Evolutionary conservation across 2,329 filamentous ascomycete species (phyloP).

Genomic region (Cercospora canescens): DNA sequence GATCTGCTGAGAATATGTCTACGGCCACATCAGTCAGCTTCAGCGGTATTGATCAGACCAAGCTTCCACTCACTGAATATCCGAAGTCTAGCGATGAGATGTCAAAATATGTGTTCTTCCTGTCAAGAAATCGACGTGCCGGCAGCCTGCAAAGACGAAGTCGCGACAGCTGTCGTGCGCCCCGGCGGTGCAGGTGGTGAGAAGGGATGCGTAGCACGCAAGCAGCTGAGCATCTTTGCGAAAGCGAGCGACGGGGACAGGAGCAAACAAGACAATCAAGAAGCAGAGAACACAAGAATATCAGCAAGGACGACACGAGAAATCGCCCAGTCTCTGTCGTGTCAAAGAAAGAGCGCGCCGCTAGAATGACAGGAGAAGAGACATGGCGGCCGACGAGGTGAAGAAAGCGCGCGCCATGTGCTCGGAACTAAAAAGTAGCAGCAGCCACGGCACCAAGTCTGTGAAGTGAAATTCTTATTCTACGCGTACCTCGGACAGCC

Average conservation of each 20-base stretch:
- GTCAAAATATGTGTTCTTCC: neutral
- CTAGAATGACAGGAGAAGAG: neutral
- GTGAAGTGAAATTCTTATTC: neutral
- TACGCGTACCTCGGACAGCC: no score
- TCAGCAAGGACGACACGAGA: neutral
- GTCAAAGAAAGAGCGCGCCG: neutral
- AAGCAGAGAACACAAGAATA: neutral
- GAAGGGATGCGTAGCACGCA: constrained; percentile 12
- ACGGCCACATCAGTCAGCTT: neutral
- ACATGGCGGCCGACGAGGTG: neutral
- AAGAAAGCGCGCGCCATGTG: neutral
- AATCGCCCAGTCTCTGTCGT: no score
- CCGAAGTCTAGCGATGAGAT: neutral
- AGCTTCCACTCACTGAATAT: constrained; percentile 5
- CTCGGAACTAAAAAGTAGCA: neutral
- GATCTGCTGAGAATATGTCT: constrained; percentile 7
- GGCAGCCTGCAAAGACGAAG: neutral
- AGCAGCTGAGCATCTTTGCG: constrained; percentile 3
- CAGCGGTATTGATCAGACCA: no score
- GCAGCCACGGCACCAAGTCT: neutral
- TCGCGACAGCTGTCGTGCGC: neutral
- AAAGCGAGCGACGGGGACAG: neutral
- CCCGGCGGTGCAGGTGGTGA: constrained; percentile 5
- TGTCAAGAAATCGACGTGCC: neutral
- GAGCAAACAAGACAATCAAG: neutral